Base-by-base conservation (phyloP, 2,329 filamentous ascomycete species). In the Ophiostoma ips region DNA sequence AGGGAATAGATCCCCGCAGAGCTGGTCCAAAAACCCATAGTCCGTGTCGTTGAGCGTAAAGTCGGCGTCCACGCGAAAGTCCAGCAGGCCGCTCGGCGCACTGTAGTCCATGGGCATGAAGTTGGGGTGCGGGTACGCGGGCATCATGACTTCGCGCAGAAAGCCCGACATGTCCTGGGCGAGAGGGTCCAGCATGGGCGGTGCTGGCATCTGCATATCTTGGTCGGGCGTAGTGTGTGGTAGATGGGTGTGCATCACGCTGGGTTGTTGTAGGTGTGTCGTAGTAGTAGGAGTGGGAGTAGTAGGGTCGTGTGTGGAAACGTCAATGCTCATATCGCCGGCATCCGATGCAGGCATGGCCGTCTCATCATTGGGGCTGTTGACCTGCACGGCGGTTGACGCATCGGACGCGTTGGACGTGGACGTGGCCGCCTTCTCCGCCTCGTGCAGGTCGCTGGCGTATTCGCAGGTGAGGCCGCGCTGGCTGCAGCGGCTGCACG, bases 41-140 rank as follows among this genome's bases (percentile, higher is more conserved):
- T 76, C 72, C 30, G 71, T 61, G 15, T 75, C 72, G 11, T 69
- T 73, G 19, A 76, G 63, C 44, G 76, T 72, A 30, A 75, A 60
- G 50, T 68, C 72, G 44, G 61, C 62, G 51, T 76, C 66, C 48
- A 71, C 67, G 53, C 70, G 73, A 54, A 75, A 75, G 55, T 75
- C 67, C 8, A 76, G 59, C 4, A 75, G 36, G 5, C 66, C 16
- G 64, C 65, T 13, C 71, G 61, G 0, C 66, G 68, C 50, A 70
- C 69, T 4, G 61, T 57, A 50, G 68, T 67, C n/a, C 59, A 60
- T 3, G 64, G 52, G 48, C 62, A 65, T n/a, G 61, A 55, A 8
- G 62, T 53, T 34, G 3, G 35, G 28, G 0, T 43, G 41, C 7
- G 30, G 16, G 2, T 66, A 62, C 35, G 69, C 66, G n/a, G 73